These are phyloP conservation scores for Phoma sp. DNA, from an alignment of 2,329 filamentous ascomycete species.

Conservation along the genomic window DNA sequence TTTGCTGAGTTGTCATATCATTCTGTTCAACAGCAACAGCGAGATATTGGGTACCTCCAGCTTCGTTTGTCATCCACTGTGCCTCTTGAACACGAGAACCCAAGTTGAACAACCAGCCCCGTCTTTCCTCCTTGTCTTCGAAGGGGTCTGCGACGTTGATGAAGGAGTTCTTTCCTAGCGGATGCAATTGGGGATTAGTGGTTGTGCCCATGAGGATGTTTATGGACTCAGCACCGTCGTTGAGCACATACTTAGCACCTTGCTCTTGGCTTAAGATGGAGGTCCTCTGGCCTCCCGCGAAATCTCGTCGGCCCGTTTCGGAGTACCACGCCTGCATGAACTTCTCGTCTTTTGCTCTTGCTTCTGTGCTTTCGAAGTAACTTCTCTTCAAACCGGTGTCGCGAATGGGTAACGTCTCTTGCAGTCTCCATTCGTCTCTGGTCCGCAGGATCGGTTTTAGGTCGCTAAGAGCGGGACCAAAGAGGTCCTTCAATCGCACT, in stretches of 20 bases:
- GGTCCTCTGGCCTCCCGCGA: slow-evolving; percentile 53
- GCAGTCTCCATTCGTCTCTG: slow-evolving; percentile 60
- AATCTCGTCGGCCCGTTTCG: slow-evolving; percentile 49
- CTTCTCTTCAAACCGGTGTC: slow-evolving; percentile 49
- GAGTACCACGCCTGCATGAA: slow-evolving; percentile 63
- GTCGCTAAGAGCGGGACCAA: slow-evolving; percentile 60
- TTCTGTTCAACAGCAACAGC: slow-evolving; percentile 55
- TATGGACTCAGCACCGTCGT: slow-evolving; percentile 39
- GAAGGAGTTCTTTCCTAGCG: slow-evolving; percentile 51
- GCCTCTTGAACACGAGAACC: slow-evolving; percentile 61
- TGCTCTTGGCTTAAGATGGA: slow-evolving; percentile 47
- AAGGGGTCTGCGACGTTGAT: slow-evolving; percentile 55
- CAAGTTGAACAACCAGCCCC: slow-evolving; percentile 64
- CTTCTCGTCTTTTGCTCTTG: slow-evolving; percentile 55
- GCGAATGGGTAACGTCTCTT: slow-evolving; percentile 59
- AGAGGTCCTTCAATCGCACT: slow-evolving; percentile 57
- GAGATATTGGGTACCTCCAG: slow-evolving; percentile 62
- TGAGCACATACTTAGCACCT: slow-evolving; percentile 54
- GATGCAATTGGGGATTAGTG: slow-evolving; percentile 53
- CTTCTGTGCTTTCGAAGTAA: slow-evolving; percentile 53
- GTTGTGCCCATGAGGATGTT: slow-evolving; percentile 61
- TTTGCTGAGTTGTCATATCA: slow-evolving; percentile 19
- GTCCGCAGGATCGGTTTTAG: slow-evolving; percentile 57
- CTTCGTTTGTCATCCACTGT: slow-evolving; percentile 54
- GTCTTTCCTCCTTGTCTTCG: slow-evolving; percentile 36